phyloP scores from a whole-genome alignment of 2,329 filamentous ascomycete genomes.

The Trichoderma koningiopsis region DNA sequence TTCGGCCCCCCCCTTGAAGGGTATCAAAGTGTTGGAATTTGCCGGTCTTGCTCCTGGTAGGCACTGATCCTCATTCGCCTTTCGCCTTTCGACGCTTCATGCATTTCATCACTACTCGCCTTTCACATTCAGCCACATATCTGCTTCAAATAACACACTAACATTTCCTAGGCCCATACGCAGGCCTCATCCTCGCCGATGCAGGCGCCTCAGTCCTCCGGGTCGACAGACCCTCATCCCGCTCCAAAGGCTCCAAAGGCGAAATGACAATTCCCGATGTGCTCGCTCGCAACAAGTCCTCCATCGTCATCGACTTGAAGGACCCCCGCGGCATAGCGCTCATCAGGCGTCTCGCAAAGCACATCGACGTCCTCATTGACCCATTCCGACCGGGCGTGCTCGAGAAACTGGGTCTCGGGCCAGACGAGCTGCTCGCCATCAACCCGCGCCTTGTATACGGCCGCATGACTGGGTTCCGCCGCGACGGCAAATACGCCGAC shows the following conservation, averaged over 20 bases:
- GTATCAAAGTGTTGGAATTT: constrained; percentile 61
- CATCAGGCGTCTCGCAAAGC: constrained; percentile 64
- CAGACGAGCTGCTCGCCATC: constrained; percentile 62
- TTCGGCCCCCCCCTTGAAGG: constrained; percentile 44
- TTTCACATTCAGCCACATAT: background rate
- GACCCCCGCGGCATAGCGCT: constrained; percentile 63
- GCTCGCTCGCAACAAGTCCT: constrained; percentile 79
- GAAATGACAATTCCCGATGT: constrained; percentile 63
- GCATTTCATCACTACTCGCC: background rate
- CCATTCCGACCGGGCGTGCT: constrained; percentile 91
- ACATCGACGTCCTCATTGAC: constrained; percentile 87
- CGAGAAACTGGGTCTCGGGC: constrained; percentile 79
- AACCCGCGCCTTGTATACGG: constrained; percentile 81
- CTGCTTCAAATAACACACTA: background rate
- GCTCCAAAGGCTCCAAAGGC: constrained; percentile 47
- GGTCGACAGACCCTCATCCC: constrained; percentile 68
- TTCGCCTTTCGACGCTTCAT: background rate
- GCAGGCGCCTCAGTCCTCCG: constrained; percentile 86
- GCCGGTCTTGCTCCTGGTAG: constrained; percentile 64
- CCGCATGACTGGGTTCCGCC: constrained; percentile 85
- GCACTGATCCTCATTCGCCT: background rate
- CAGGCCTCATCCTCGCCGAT: constrained; percentile 85
- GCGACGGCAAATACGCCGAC: constrained; percentile 78
- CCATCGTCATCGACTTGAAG: constrained; percentile 80
- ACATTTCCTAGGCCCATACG: constrained; percentile 69